A percentile compares a stretch with the other conserved stretches of the same genome.
phyloP scores from a whole-genome alignment of 1,284 basidiomycete genomes.

The Schizophyllum commune region DNA sequence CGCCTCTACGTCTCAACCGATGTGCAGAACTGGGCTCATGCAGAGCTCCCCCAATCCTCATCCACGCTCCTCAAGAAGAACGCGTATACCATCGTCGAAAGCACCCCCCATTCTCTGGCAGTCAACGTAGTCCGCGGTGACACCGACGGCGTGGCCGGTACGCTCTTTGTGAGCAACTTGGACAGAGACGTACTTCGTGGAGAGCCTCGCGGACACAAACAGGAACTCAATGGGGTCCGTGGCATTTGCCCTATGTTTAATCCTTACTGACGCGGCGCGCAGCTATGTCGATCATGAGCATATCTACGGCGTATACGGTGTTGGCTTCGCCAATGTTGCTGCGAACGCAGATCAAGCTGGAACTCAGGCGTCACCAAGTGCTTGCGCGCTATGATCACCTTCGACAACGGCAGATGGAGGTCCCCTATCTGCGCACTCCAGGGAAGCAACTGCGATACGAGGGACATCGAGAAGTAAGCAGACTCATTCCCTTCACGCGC shows the following conservation, averaged over 20 bases:
- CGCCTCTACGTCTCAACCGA: slow-evolving; percentile 80
- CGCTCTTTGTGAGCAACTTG: slow-evolving; percentile 89
- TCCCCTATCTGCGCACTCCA: slow-evolving; percentile 58
- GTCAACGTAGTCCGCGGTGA: slow-evolving; percentile 88
- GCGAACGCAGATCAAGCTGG: slow-evolving; percentile 79
- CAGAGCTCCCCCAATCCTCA: slow-evolving; percentile 80
- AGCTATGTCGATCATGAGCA: slow-evolving; percentile 82
- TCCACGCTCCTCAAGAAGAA: slow-evolving; percentile 77
- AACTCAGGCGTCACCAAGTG: slow-evolving; percentile 56
- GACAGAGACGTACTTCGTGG: slow-evolving; percentile 96
- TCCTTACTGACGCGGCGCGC: not conserved
- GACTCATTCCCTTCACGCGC: slow-evolving; percentile 82
- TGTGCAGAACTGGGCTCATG: slow-evolving; percentile 74
- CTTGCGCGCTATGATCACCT: slow-evolving; percentile 77
- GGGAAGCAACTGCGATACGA: slow-evolving; percentile 56
- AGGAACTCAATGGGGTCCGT: slow-evolving; percentile 74
- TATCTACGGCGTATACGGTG: slow-evolving; percentile 87
- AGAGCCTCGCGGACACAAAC: slow-evolving; percentile 87
- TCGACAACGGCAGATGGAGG: slow-evolving; percentile 90
- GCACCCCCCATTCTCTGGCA: slow-evolving; percentile 85
- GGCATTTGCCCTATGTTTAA: not conserved
- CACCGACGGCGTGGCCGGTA: slow-evolving; percentile 62
- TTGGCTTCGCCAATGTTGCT: slow-evolving; percentile 87
- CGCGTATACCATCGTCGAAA: slow-evolving; percentile 94
- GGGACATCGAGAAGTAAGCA: slow-evolving; percentile 58